Base-by-base conservation (phyloP, 805 yeast genomes). In the Candida qinlingensis region DNA sequence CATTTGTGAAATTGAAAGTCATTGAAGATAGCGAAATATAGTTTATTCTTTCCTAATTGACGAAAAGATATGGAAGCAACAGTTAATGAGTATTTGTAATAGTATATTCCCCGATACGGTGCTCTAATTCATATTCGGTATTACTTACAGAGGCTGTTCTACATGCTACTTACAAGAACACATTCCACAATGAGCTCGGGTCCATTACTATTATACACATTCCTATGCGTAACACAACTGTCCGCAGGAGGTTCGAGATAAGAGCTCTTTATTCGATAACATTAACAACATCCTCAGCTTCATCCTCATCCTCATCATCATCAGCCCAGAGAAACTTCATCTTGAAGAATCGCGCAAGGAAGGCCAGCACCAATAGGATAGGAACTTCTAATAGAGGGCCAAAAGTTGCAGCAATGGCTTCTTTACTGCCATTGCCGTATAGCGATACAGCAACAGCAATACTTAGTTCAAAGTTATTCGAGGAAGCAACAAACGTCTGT, bases 21-120 rank as follows among this genome's bases (percentile, higher is more conserved):
- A 84, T 83, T 2, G 82, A 75, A 1, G 87, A 87, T 60, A 85
- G 70, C 1, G 88, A 80, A 4, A 83, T 87, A 0, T 89, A 85
- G 73, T 59, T 83, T 85, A 9, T 76, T 71, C 37, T 82, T 81
- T 35, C 91, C 90, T 36, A 85, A 67, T 56, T 81, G 87, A 29
- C 90, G 89, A 2, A 87, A 91, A 19, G 82, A 79, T 19, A 88
- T 83, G 5, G 94, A 85, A 1, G 87, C 87, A 26, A 88, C 80
- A 1, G 90, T 79, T 48, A 88, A 73, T 11, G 88, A 81, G 60
- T 81, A 82, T 62, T 62, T 85, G 89, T 31, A 87, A 68, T 38
- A 85, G 68, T 57, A 87, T 19, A 19, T 19, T 19, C 19, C 19
- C 19, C 19, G 19, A 19, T 19, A 19, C 3, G 19, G 19, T 19